Conservation (phyloP, 441 rosid genomes). For the Theobroma grandiflorum region DNA sequence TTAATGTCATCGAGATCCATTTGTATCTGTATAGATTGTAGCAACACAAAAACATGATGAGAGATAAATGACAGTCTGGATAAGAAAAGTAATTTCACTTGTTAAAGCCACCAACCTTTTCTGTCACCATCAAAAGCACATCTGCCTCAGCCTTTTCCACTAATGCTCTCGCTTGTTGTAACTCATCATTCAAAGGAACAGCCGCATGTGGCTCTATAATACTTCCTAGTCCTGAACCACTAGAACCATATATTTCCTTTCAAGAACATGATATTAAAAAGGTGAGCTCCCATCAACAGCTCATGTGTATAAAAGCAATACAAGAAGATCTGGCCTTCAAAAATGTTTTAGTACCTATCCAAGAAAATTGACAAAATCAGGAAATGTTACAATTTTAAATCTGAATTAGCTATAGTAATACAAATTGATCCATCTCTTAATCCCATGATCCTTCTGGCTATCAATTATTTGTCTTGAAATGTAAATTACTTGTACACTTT, state of each 20-base stretch:
- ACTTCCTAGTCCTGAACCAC: constrained; percentile 85
- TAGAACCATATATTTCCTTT: constrained; percentile 55
- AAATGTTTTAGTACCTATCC: neutral
- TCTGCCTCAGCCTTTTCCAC: constrained; percentile 86
- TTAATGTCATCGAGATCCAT: constrained; percentile 70
- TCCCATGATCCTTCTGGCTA: neutral
- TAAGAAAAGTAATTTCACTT: constrained; percentile 28
- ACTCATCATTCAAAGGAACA: constrained; percentile 84
- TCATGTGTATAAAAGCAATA: constrained; percentile 8
- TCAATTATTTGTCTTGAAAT: neutral
- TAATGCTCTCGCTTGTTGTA: constrained; percentile 75
- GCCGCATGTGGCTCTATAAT: constrained; percentile 82
- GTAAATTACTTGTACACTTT: constrained; percentile 2
- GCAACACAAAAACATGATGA: constrained; percentile 32
- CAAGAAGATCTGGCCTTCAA: neutral
- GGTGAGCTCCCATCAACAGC: constrained; percentile 24
- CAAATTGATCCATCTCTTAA: constrained; percentile 19
- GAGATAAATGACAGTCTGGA: constrained; percentile 22
- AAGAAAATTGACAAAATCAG: neutral
- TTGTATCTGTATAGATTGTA: constrained; percentile 64
- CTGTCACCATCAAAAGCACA: constrained; percentile 74
- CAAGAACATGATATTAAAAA: constrained; percentile 34
- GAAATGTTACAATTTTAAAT: constrained; percentile 8
- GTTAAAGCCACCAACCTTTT: constrained; percentile 61
- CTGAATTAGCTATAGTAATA: constrained; percentile 18